phyloP scores from a whole-genome alignment of 2,329 filamentous ascomycete species.

The Xylaria sp. region DNA sequence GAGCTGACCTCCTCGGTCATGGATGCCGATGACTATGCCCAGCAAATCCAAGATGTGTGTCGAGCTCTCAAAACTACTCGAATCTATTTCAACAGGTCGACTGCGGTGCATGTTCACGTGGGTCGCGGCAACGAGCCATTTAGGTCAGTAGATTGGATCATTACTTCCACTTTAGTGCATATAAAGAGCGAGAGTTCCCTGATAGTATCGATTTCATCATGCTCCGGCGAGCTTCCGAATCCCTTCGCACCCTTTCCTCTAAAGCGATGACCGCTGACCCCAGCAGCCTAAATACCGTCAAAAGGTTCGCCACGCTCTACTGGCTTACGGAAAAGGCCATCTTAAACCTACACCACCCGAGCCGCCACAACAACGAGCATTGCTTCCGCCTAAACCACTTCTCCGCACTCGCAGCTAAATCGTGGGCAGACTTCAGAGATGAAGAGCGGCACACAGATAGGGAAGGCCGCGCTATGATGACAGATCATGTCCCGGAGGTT shows the following conservation, averaged over 20 bases:
- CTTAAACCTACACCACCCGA: slow-evolving; percentile 35
- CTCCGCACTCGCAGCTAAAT: slow-evolving; percentile 16
- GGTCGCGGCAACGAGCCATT: slow-evolving; percentile 37
- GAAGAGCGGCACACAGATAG: background rate
- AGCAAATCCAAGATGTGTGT: slow-evolving; percentile 30
- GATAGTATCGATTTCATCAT: too few species aligned
- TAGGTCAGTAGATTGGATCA: background rate
- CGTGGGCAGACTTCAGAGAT: background rate
- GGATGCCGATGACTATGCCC: slow-evolving; percentile 13
- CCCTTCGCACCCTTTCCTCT: background rate
- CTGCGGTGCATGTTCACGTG: slow-evolving; percentile 36
- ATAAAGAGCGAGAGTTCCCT: too few species aligned
- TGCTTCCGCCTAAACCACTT: slow-evolving; percentile 19
- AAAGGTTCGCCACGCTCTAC: slow-evolving; percentile 33
- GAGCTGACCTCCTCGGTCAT: slow-evolving; percentile 37
- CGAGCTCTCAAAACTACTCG: slow-evolving; percentile 28
- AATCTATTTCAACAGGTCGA: slow-evolving; percentile 33
- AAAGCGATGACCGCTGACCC: background rate
- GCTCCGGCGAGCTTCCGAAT: background rate
- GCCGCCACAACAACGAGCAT: slow-evolving; percentile 17
- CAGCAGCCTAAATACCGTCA: slow-evolving; percentile 32
- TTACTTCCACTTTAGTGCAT: background rate
- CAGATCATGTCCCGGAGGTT: slow-evolving; percentile 20
- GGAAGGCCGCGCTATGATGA: background rate
- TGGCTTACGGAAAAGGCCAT: slow-evolving; percentile 31